These are phyloP conservation scores for Entoloma clypeatum DNA, from an alignment of 1,284 basidiomycete genomes.

Conservation along the genomic window DNA sequence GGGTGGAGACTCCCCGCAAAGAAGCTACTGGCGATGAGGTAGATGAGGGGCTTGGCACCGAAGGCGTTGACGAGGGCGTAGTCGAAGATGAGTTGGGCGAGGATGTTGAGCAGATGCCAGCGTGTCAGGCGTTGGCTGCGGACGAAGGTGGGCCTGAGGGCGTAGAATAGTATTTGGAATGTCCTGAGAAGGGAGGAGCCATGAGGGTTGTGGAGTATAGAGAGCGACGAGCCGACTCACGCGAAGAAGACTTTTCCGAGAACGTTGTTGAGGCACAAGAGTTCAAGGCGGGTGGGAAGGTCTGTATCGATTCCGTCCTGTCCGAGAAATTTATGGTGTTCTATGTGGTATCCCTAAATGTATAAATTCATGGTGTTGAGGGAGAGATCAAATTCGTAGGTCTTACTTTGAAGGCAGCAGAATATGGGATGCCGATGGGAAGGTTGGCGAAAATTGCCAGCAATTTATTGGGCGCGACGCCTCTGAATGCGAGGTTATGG, in stretches of 20 bases:
- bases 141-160: conserved; percentile 93
- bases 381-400: not conserved
- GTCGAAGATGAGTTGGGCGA: conserved; percentile 72
- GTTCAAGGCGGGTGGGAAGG: conserved; percentile 83
- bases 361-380: conserved; percentile 1
- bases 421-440: conserved; percentile 93
- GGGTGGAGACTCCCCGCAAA: conserved; percentile 96
- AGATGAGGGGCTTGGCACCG: conserved; percentile 69
- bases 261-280: conserved; percentile 89
- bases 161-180: conserved; percentile 98
- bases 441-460: conserved; percentile 91
- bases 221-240: conserved; percentile 42
- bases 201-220: not conserved
- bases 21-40: conserved; percentile 86
- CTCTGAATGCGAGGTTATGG: conserved; percentile 92
- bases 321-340: conserved; percentile 93
- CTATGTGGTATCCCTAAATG: conserved; percentile 81
- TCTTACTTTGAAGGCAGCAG: conserved; percentile 89
- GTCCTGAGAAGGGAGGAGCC: conserved; percentile 53
- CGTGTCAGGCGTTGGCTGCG: conserved; percentile 76
- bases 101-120: conserved; percentile 85
- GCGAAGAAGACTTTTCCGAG: conserved; percentile 98
- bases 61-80: conserved; percentile 58
- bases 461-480: conserved; percentile 80
- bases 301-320: conserved; percentile 97